Evolutionary conservation across 176 grass and related monocot species (phyloP).

Genomic region (Phyllostachys edulis): DNA sequence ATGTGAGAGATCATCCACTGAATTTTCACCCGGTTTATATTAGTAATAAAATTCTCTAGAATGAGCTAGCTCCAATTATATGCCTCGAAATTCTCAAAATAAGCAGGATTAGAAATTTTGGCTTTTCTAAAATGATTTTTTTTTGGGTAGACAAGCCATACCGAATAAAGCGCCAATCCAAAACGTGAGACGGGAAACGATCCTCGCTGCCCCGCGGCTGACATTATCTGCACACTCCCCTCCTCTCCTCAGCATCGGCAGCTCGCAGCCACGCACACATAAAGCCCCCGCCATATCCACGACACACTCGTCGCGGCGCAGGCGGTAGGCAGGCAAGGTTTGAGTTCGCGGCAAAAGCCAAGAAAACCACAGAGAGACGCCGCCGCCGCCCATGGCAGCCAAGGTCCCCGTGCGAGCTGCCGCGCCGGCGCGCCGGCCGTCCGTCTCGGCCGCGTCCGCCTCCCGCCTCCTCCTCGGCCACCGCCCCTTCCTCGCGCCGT

Average conservation of each 20-base stretch:
- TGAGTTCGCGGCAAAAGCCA: neutral
- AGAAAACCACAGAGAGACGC: neutral
- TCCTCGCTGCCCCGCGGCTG: constrained; percentile 23
- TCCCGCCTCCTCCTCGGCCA: constrained; percentile 56
- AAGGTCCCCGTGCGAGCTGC: constrained; percentile 47
- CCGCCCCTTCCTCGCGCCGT: constrained; percentile 48
- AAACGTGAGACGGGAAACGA: constrained; percentile 53
- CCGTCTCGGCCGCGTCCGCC: constrained; percentile 41
- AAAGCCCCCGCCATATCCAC: constrained; percentile 6
- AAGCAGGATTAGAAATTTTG: neutral
- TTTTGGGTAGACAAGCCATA: neutral
- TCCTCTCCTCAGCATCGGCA: neutral
- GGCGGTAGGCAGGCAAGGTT: constrained; percentile 2
- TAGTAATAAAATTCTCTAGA: too few species aligned
- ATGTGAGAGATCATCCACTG: neutral
- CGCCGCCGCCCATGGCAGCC: constrained; percentile 47
- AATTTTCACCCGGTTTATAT: too few species aligned
- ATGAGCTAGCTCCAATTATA: neutral
- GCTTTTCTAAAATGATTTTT: neutral
- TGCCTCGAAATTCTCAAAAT: neutral
- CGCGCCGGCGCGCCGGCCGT: constrained; percentile 31
- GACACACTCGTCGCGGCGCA: constrained; percentile 22
- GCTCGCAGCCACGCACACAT: constrained; percentile 6
- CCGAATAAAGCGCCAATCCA: constrained; percentile 24
- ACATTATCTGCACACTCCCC: constrained; percentile 36